Evolutionary conservation across 139 green algal genomes (phyloP), one percentile per base, ranked within the genome.

Genomic region (Volvox africanus): DNA sequence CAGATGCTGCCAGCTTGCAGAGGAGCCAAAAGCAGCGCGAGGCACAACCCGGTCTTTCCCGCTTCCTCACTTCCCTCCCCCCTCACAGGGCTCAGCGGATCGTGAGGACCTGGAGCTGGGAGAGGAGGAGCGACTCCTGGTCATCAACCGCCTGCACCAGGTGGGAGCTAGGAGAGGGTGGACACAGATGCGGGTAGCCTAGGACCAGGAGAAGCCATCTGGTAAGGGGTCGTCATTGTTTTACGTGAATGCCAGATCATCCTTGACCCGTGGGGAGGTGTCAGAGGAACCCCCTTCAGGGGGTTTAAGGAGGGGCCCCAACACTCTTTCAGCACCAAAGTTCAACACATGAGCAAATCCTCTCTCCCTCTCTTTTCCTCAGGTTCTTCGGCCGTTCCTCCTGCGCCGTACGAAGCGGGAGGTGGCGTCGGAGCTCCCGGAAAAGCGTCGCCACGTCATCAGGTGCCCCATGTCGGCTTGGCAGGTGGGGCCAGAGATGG

Each of bases 361-460:
- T 55, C 44, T 55, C 44, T 73, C 65, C 65, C 65, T 73, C 65
- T 73, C 21, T 28, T 28, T 73, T 30, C 1, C 18, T 55, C 75
- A 81, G 75, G 75, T 81, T 0, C 86, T 98, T 71, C 91, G 86
- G 26, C 96, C 96, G 19, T 97, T 97, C 91, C 95, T 98, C 92
- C 90, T 98, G 80, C 91, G 96, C 44, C 92, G 96, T 16, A 90
- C 97, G 30, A 97, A 97, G 93, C 62, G 80, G 21, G 96, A 98
- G 81, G 96, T 97, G 73, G 94, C 94, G 80, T 81, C 75, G 9
- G 75, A 81, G 75, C 75, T 81, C 30, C 75, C 75, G 32, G 32
- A 55, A n/a, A 81, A 81, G 75, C 44, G 32, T 30, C 75, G 33
- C 75, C 75, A 81, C 75, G 75, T 81, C 75, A 81, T 81, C n/a